Base-by-base conservation (phyloP, 2,329 filamentous ascomycete species). In the Hortaea werneckii region DNA sequence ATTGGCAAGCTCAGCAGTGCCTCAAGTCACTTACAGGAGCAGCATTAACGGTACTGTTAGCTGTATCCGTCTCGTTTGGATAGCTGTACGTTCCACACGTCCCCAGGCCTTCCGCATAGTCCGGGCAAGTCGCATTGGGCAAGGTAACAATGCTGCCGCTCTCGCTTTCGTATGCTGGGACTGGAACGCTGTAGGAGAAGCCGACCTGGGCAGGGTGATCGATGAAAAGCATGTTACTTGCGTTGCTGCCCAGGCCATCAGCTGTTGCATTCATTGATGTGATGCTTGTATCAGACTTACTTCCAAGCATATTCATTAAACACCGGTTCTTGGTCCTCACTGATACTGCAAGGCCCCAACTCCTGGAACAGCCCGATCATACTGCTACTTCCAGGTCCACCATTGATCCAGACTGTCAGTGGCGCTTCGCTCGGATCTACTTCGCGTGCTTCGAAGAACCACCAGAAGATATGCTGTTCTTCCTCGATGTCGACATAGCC, bases 211-310 rank as follows among this genome's bases (percentile, higher is more conserved):
- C 73, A 4, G 77, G 82, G 59, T 84, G 75, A 53, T 85, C 80
- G 52, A 85, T 76, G 61, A 81, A 85, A 12, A 85, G 73, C 73
- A 83, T 77, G 52, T 83, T 83, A 48, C 73, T 75, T 12, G 76
- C 70, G 52, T 77, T 76, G 43, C 50, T 53, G 28, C 20, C 8
- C 2, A 8, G 3, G 2, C 37, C 9, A 5, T 39, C 10, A 39
- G 37, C 37, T n/a, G 11, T 20, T 5, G 2, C 5, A 12, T 5
- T n/a, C 37, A 26, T 10, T 13, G 10, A 2, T n/a, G 37, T 5
- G 3, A 8, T 8, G 2, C 34, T 28, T 1, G n/a, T n/a, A 4
- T n/a, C 29, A 6, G 7, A 50, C 42, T 40, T 37, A 49, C 41
- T 78, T 79, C 76, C 78, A 83, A 0, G 78, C 77, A 64, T 75